These are phyloP conservation scores for Psilocybe sp. DNA, from an alignment of 768 basidiomycete species.

Conservation along the genomic window DNA sequence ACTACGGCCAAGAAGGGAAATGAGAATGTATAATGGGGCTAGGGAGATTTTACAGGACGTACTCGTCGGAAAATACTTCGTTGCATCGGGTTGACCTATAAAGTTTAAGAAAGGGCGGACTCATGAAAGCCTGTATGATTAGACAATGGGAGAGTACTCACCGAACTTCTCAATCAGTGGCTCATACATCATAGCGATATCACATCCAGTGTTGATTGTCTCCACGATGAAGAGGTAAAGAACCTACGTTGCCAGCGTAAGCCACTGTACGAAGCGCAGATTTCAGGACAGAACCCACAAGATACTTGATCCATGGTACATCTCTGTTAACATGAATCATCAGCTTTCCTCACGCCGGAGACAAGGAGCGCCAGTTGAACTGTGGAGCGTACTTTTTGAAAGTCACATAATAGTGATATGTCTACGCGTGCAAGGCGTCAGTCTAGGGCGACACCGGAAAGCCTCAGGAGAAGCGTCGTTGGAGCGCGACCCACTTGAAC, in stretches of 20 bases:
- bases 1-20: slow-evolving; percentile 2
- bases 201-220: slow-evolving; percentile 39
- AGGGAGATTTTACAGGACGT: slow-evolving; percentile 2
- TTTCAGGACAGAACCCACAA: slow-evolving; percentile 23
- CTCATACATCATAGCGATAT: slow-evolving; percentile 45
- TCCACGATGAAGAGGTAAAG: slow-evolving; percentile 40
- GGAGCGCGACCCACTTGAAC: slow-evolving; percentile 26
- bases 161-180: slow-evolving; percentile 42
- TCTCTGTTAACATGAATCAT: slow-evolving; percentile 29
- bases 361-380: not conserved
- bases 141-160: slow-evolving; percentile 8
- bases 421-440: slow-evolving; percentile 13
- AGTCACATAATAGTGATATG: slow-evolving; percentile 35
- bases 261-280: not conserved
- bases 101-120: not conserved
- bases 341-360: not conserved
- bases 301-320: slow-evolving; percentile 36
- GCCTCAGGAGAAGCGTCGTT: not conserved
- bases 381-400: slow-evolving; percentile 34
- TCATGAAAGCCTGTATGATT: not conserved
- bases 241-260: slow-evolving; percentile 24
- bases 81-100: slow-evolving; percentile 29
- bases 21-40: not conserved
- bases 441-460: not conserved
- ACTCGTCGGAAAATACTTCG: slow-evolving; percentile 33